Percentiles rank a stretch among this genome's conserved stretches.
Evolutionary conservation across 176 grass and related monocot species (phyloP).

Genomic region (Eragrostis curvula): DNA sequence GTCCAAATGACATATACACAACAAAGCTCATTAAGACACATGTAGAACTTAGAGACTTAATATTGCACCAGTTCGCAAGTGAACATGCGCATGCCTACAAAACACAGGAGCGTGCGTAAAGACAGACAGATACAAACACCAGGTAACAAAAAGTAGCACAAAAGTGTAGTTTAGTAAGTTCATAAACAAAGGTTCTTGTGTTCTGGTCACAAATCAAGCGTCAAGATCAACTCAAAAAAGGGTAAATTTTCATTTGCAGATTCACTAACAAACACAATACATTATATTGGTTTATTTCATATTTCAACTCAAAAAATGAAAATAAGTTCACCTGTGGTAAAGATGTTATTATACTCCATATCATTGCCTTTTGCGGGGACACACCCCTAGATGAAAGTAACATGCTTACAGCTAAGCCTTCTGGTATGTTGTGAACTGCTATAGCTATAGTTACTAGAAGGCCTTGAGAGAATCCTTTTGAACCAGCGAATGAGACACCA

Average conservation of each 20-base stretch:
- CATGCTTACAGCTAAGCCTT: conserved; percentile 99
- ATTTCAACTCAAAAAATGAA: conserved; percentile 29
- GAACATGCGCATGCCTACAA: background rate
- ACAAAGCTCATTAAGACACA: background rate
- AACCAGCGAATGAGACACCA: conserved; percentile 93
- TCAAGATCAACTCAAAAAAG: conserved; percentile 13
- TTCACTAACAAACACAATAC: background rate
- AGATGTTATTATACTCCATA: conserved; percentile 99
- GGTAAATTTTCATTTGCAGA: background rate
- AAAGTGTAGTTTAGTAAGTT: conserved; percentile 15
- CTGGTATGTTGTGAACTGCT: conserved; percentile 98
- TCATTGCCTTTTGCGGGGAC: conserved; percentile 90
- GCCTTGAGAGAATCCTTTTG: conserved; percentile 93
- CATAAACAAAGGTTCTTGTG: background rate
- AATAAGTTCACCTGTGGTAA: conserved; percentile 77
- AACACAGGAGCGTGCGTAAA: background rate
- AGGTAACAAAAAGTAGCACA: background rate
- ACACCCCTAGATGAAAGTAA: conserved; percentile 85
- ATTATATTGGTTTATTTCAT: background rate
- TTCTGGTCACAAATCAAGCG: background rate
- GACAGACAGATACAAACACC: background rate
- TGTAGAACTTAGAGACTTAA: background rate
- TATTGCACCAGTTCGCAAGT: background rate
- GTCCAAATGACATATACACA: background rate
- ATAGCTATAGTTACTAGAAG: conserved; percentile 94